Evolutionary conservation across 176 grass and related monocot genomes (phyloP), one percentile per base, ranked within the genome.

Genomic region (Oryza nivara): DNA sequence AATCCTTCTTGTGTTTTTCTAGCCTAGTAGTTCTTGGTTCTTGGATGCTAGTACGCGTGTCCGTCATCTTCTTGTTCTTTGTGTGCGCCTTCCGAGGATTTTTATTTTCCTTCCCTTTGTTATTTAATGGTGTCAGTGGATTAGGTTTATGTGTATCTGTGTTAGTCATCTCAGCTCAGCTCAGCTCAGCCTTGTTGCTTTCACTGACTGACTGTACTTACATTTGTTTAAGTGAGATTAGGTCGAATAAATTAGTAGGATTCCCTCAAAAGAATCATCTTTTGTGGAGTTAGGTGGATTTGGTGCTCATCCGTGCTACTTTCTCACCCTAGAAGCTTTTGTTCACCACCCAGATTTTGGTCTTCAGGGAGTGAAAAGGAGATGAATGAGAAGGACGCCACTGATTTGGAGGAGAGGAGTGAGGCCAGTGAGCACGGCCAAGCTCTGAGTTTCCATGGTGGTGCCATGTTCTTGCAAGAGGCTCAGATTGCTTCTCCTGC

Each of bases 361-460:
- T 23, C 38, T 85, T 12, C 34, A n/a, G 3, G 43, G 58, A 63
- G 90, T 20, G 40, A 73, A 74, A 88, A 90, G 90, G 85, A 90
- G 75, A 74, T 71, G 75, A 81, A 64, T 40, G 82, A 88, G 70
- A 92, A 84, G 82, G 88, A 45, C 61, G 80, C 40, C n/a, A 2
- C 20, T 5, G 72, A 52, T 68, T 68, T 92, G 90, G 82, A 90
- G 90, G 82, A 90, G 67, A 75, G 84, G 82, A 86, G 68, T 46
- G 75, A 72, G 70, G 85, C 61, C 41, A 30, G 46, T 13, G 86
- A 48, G 25, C 73, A 86, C 41, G 1, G 3, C 72, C 60, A 89
- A 40, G 68, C 75, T 43, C 56, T 75, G 52, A 75, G 68, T 35
- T 68, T 90, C 78, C 85, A 82, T 28, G 86, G 65, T 20, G 47